Percentiles rank a stretch among this genome's conserved stretches.
These are phyloP conservation scores for Epichloe typhina DNA, from an alignment of 2,329 filamentous ascomycete genomes.

Conservation along the genomic window DNA sequence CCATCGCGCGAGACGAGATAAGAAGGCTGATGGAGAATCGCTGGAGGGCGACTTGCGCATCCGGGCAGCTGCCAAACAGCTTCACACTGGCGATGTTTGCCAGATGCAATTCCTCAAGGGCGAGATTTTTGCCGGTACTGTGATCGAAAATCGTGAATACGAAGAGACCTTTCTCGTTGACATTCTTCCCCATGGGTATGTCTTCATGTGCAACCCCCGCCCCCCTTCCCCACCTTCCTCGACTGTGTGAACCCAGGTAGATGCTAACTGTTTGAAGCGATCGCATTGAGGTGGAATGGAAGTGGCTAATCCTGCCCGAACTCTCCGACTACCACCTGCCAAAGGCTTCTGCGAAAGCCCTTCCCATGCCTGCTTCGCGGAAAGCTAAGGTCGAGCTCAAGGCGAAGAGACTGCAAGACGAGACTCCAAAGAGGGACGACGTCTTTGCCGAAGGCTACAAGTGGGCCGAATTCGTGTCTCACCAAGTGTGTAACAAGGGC, in stretches of 20 bases:
- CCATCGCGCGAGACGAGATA: slow-evolving; percentile 77
- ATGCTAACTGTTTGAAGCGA: slow-evolving; percentile 43
- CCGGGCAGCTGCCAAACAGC: slow-evolving; percentile 49
- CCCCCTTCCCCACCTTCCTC: too few species aligned
- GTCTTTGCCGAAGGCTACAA: slow-evolving; percentile 53
- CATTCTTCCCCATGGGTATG: slow-evolving; percentile 72
- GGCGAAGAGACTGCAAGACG: slow-evolving; percentile 46
- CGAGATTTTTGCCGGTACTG: slow-evolving; percentile 81
- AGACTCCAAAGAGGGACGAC: slow-evolving; percentile 51
- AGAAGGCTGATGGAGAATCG: slow-evolving; percentile 53
- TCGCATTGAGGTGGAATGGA: slow-evolving; percentile 69
- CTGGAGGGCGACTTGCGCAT: slow-evolving; percentile 61
- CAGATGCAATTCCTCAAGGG: slow-evolving; percentile 76
- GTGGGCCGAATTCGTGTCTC: slow-evolving; percentile 70
- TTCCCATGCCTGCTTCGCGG: slow-evolving; percentile 53
- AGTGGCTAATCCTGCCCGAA: slow-evolving; percentile 66
- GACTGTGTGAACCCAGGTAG: not conserved
- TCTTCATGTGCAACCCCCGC: slow-evolving; percentile 11
- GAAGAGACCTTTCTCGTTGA: slow-evolving; percentile 71
- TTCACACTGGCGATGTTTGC: slow-evolving; percentile 63
- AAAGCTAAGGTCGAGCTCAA: slow-evolving; percentile 56
- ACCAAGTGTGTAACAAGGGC: slow-evolving; percentile 40
- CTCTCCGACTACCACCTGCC: slow-evolving; percentile 56
- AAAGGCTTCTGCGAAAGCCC: slow-evolving; percentile 61
- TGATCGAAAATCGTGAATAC: slow-evolving; percentile 66